These are phyloP conservation scores for Collariella sp. DNA, from an alignment of 495 filamentous ascomycete species.

Conservation along the genomic window DNA sequence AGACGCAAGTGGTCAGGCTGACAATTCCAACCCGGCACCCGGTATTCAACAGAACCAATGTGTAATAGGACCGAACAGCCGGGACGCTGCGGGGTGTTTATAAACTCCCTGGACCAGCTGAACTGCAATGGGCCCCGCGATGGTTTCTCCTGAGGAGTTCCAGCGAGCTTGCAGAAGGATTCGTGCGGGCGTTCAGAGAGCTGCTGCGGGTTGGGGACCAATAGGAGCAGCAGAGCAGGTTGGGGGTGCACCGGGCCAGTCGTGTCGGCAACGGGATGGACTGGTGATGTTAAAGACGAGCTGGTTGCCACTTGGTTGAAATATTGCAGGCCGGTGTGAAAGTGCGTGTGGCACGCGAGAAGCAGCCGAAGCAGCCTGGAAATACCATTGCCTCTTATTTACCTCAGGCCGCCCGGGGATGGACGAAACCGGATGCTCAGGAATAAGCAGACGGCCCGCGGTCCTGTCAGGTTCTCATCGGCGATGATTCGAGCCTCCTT, in stretches of 20 bases:
- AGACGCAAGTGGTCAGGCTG: slow-evolving; percentile 1
- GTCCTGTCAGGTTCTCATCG: slow-evolving; percentile 8
- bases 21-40: background rate
- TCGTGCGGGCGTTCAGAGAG: background rate
- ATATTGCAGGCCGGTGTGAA: slow-evolving; percentile 3
- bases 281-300: background rate
- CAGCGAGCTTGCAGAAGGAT: slow-evolving; percentile 7
- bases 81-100: slow-evolving; percentile 1
- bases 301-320: background rate
- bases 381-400: background rate
- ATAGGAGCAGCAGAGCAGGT: slow-evolving; percentile 2
- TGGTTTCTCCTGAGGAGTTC: background rate
- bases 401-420: background rate
- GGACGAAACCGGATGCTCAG: background rate
- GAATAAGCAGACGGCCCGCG: background rate
- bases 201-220: slow-evolving; percentile 1
- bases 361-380: background rate
- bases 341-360: slow-evolving; percentile 1
- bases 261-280: slow-evolving; percentile 6
- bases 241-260: background rate
- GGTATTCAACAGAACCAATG: background rate
- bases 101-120: background rate
- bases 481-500: background rate
- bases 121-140: background rate
- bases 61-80: background rate